phyloP scores from a whole-genome alignment of 805 yeast species.

The Barnettozyma sp. region DNA sequence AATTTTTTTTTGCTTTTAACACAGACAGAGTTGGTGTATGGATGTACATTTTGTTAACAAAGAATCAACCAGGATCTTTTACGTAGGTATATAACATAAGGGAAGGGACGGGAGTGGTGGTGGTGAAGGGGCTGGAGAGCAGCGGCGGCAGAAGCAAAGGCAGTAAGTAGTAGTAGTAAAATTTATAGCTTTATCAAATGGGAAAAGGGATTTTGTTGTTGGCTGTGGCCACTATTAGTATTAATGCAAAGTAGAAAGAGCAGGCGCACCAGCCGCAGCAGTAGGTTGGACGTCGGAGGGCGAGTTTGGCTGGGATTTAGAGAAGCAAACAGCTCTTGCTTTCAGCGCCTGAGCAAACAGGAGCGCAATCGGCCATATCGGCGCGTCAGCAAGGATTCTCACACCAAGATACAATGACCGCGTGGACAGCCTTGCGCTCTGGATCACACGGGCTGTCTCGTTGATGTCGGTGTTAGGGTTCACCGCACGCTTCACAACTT shows the following conservation, averaged over 20 bases:
- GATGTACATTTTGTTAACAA: no score
- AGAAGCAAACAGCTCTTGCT: slow-evolving; percentile 45
- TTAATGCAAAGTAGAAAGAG: background rate
- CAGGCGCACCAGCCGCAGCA: no score
- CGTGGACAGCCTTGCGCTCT: slow-evolving; percentile 43
- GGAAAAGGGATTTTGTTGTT: slow-evolving; percentile 6
- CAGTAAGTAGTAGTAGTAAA: background rate
- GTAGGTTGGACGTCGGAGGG: slow-evolving; percentile 11
- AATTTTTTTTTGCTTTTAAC: background rate
- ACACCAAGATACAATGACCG: slow-evolving; percentile 65
- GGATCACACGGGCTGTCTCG: slow-evolving; percentile 41
- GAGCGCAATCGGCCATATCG: slow-evolving; percentile 79
- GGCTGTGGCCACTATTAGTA: background rate
- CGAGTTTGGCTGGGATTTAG: slow-evolving; percentile 21
- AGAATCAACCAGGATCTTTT: slow-evolving; percentile 1
- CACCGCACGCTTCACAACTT: slow-evolving; percentile 40
- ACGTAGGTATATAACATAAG: no score
- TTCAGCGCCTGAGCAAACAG: slow-evolving; percentile 76
- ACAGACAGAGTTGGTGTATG: background rate
- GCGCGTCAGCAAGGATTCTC: slow-evolving; percentile 74
- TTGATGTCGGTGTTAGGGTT: slow-evolving; percentile 38
- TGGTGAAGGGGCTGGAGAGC: no score
- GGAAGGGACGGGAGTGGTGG: no score
- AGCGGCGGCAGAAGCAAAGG: no score
- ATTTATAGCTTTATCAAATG: slow-evolving; percentile 2